Base-by-base conservation (phyloP, 345 rosid genomes). In the Zanthoxylum bungeanum region DNA sequence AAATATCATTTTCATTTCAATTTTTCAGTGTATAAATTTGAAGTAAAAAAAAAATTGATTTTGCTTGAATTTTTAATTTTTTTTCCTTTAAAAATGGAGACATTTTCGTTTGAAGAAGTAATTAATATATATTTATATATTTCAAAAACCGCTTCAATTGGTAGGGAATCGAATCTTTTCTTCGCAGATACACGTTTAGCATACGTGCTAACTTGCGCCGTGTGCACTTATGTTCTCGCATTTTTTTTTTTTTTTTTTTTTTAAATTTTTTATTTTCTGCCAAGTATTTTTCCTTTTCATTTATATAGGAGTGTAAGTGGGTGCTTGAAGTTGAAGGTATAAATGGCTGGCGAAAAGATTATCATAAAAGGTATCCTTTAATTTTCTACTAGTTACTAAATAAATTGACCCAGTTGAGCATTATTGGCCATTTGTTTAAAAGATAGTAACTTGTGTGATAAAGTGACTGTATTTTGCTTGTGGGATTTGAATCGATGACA, bases 291-390 rank as follows among this genome's bases (percentile, higher is more conserved):
- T 3, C 9, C 24, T 8, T 4, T 10, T 25, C n/a, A 17, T 37
- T 65, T 46, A 51, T 60, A 22, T 22, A 64, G 73, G 49, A 30
- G 57, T 68, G 22, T 27, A 44, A 22, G 64, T 66, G 68, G 77
- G 66, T 40, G 33, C 40, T 66, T 60, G 73, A 70, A 70, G 63
- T 44, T 44, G 5, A 44, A 44, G 49, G 16, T 4, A 16, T 14
- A 8, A 52, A 84, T 84, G 87, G 80, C 83, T 33, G 74, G 77
- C 27, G 70, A 56, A 51, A 69, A 49, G 50, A 77, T 30, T 42
- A 40, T 72, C 14, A 76, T 75, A 53, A 77, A 66, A 62, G 69
- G 83, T 79, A 76, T 55, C 30, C 57, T 27, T 30, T 28, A 19
- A 4, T 51, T 55, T 60, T 22, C 30, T 65, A 21, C 50, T 42